Percentiles rank a stretch among this genome's conserved stretches.
These are phyloP conservation scores for Parmelia sp. DNA, from an alignment of 495 filamentous ascomycete species.

Conservation along the genomic window DNA sequence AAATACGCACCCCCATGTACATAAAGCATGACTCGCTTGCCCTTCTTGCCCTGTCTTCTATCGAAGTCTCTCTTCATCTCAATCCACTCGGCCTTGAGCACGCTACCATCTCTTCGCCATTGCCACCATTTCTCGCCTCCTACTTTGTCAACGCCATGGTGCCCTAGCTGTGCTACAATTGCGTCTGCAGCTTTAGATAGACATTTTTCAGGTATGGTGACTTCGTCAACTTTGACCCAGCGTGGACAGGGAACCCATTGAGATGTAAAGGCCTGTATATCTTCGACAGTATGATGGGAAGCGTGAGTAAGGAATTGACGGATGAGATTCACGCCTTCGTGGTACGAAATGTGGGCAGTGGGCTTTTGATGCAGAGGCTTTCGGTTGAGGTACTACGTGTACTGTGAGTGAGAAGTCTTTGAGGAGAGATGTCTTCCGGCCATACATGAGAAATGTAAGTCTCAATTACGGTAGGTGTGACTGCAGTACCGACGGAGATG, in stretches of 20 bases:
- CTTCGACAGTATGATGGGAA: slow-evolving; percentile 83
- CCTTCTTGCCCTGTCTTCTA: slow-evolving; percentile 54
- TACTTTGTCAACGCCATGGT: slow-evolving; percentile 61
- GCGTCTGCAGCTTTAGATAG: slow-evolving; percentile 55
- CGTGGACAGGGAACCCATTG: slow-evolving; percentile 86
- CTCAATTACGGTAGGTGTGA: slow-evolving; percentile 71
- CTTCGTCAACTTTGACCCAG: slow-evolving; percentile 75
- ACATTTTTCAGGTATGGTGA: slow-evolving; percentile 57
- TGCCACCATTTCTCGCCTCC: slow-evolving; percentile 92
- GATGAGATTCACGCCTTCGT: slow-evolving; percentile 85
- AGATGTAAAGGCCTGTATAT: slow-evolving; percentile 79
- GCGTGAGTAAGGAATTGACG: slow-evolving; percentile 76
- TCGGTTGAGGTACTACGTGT: slow-evolving; percentile 68
- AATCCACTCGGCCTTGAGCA: slow-evolving; percentile 82
- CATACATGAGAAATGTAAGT: slow-evolving; percentile 73
- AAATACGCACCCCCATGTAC: slow-evolving; percentile 80
- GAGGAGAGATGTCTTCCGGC: neutral
- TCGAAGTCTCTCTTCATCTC: slow-evolving; percentile 84
- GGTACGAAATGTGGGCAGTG: slow-evolving; percentile 82
- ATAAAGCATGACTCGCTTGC: slow-evolving; percentile 83
- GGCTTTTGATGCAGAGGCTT: slow-evolving; percentile 68
- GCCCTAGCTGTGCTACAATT: slow-evolving; percentile 65
- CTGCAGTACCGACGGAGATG: slow-evolving; percentile 60
- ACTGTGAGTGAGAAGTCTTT: neutral
- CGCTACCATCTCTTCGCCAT: slow-evolving; percentile 62